These are phyloP conservation scores for Colletotrichum sp. DNA, from an alignment of 2,329 filamentous ascomycete genomes.

Conservation along the genomic window DNA sequence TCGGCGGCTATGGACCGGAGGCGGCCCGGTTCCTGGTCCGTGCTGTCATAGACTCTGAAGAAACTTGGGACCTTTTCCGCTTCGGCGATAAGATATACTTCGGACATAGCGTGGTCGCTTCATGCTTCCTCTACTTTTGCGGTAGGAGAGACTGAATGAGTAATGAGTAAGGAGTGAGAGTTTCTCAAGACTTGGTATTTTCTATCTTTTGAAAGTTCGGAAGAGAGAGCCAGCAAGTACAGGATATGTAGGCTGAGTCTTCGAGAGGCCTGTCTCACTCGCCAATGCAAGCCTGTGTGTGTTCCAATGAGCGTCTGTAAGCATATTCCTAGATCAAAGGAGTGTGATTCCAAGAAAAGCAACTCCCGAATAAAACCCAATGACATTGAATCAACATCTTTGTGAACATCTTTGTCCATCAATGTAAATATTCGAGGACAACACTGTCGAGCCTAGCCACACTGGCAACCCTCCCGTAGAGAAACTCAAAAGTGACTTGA, in stretches of 20 bases:
- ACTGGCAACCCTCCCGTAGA: not conserved
- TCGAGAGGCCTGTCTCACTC: not conserved
- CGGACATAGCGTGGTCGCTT: not conserved
- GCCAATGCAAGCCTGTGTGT: not conserved
- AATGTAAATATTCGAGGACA: not conserved
- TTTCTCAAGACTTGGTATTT: not conserved
- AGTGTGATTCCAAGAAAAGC: not conserved
- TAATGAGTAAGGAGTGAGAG: not conserved
- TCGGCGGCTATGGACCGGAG: not conserved
- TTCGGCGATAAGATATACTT: not conserved
- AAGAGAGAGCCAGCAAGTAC: not conserved
- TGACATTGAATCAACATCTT: not conserved
- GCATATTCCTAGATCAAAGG: not conserved
- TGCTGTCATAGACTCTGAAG: not conserved
- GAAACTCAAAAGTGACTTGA: not conserved
- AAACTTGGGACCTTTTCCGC: not conserved
- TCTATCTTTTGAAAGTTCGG: not conserved
- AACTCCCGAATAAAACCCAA: not conserved
- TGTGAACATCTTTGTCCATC: not conserved
- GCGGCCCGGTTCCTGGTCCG: not conserved
- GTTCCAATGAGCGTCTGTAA: not conserved
- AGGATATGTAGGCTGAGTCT: not conserved
- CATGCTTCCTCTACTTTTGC: not conserved
- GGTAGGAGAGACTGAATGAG: not conserved
- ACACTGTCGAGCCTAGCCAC: not conserved